Conservation (phyloP, 2,329 filamentous ascomycete species). For the Fusarium citri region DNA sequence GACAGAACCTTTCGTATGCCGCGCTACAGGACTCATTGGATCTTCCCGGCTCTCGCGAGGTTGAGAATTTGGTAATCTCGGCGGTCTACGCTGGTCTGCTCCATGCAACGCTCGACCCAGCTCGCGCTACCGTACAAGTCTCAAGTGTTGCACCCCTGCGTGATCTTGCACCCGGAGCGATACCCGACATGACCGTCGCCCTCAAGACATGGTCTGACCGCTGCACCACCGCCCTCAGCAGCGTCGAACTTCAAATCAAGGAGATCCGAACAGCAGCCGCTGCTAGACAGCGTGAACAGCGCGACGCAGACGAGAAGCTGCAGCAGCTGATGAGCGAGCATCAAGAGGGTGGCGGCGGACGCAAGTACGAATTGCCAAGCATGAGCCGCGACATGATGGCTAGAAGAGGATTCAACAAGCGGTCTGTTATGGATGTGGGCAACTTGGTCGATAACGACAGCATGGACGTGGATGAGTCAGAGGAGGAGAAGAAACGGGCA, state of each 20-base stretch:
- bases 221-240: conserved; percentile 77
- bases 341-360: conserved; percentile 53
- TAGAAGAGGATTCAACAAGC: conserved; percentile 48
- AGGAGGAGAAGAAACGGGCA: conserved; percentile 62
- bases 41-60: conserved; percentile 73
- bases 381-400: conserved; percentile 42
- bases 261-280: conserved; percentile 71
- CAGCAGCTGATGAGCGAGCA: conserved; percentile 62
- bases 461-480: conserved; percentile 68
- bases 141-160: conserved; percentile 86
- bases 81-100: conserved; percentile 90
- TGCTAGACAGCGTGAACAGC: conserved; percentile 62
- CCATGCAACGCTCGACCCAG: conserved; percentile 84
- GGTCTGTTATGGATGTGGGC: conserved; percentile 57
- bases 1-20: conserved; percentile 77
- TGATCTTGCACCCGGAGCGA: conserved; percentile 80
- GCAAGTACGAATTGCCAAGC: conserved; percentile 44
- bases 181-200: conserved; percentile 74
- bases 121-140: conserved; percentile 78
- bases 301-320: conserved; percentile 60
- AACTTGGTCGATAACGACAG: conserved; percentile 59
- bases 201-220: conserved; percentile 82
- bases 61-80: conserved; percentile 88
- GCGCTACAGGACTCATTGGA: conserved; percentile 74
- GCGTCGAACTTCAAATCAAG: conserved; percentile 80